phyloP scores from a whole-genome alignment of 768 basidiomycete species.

The Boletus reticulatus region DNA sequence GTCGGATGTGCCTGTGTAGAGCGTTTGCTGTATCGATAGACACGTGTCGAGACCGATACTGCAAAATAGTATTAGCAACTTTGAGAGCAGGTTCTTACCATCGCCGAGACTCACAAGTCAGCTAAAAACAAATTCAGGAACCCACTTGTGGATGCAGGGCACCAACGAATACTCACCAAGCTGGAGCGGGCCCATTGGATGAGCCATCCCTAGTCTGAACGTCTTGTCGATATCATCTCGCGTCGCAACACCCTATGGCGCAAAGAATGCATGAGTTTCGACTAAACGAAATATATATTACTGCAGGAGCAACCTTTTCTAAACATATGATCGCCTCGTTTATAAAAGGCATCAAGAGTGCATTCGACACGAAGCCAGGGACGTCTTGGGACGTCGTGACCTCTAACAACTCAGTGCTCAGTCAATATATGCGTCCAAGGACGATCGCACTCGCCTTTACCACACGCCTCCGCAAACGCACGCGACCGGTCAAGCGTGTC shows the following conservation, averaged over 20 bases:
- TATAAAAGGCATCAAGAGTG: conserved; percentile 94
- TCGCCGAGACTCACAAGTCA: conserved; percentile 28
- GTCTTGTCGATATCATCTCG: conserved; percentile 96
- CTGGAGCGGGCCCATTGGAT: conserved; percentile 93
- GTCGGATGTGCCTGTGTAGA: conserved; percentile 87
- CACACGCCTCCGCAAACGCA: conserved; percentile 82
- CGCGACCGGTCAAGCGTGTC: conserved; percentile 75
- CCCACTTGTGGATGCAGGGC: not conserved
- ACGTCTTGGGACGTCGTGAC: conserved; percentile 90
- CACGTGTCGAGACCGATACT: conserved; percentile 99
- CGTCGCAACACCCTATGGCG: conserved; percentile 77
- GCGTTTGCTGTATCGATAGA: conserved; percentile 86
- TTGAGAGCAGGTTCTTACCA: not conserved
- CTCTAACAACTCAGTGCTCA: conserved; percentile 46
- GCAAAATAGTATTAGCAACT: not conserved
- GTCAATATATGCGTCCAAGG: not conserved
- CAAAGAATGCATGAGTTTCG: not conserved
- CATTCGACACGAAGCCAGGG: conserved; percentile 94
- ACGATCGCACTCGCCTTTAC: conserved; percentile 58
- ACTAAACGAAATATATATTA: not conserved
- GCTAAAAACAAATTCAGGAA: conserved; percentile 19
- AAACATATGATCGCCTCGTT: conserved; percentile 96
- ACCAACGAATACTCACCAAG: conserved; percentile 48
- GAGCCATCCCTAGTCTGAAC: conserved; percentile 88
- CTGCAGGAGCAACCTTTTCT: conserved; percentile 59